Evolutionary conservation across 768 basidiomycete genomes (phyloP).

Genomic region (Phanerodontia chrysosporium): DNA sequence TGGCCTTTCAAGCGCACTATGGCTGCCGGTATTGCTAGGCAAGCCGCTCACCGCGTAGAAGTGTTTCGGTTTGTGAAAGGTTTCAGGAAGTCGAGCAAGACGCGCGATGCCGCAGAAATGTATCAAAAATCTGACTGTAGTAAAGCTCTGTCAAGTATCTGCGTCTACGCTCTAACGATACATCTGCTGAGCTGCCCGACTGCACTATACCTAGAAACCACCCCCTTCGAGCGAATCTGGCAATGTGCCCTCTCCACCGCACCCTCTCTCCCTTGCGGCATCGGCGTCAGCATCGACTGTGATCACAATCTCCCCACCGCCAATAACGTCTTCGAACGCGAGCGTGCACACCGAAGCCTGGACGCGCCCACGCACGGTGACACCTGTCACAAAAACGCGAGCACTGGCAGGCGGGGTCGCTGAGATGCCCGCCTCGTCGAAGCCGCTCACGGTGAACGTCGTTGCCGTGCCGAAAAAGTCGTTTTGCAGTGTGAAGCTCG

Average conservation of each 20-base stretch:
- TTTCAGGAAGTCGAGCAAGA: no score
- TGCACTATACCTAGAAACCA: no score
- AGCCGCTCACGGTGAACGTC: constrained; percentile 36
- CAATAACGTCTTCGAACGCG: constrained; percentile 38
- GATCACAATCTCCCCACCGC: constrained; percentile 42
- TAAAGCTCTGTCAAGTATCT: no score
- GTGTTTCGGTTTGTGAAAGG: no score
- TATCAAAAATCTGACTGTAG: no score
- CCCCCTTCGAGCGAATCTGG: constrained; percentile 3
- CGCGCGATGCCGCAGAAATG: no score
- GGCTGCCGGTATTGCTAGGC: no score
- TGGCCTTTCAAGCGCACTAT: no score
- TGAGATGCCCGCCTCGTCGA: constrained; percentile 34
- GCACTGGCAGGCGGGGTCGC: constrained; percentile 37
- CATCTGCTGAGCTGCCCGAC: no score
- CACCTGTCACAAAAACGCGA: constrained; percentile 39
- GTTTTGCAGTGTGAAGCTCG: constrained; percentile 40
- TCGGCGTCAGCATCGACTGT: constrained; percentile 37
- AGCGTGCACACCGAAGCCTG: constrained; percentile 41
- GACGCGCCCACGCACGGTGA: constrained; percentile 37
- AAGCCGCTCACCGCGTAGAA: no score
- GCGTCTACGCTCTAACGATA: no score
- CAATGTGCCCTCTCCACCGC: constrained; percentile 24
- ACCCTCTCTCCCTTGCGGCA: constrained; percentile 33
- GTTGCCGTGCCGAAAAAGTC: constrained; percentile 36